Evolutionary conservation across 176 grass and related monocot species (phyloP).

Genomic region (Cenchrus fungigraminus): DNA sequence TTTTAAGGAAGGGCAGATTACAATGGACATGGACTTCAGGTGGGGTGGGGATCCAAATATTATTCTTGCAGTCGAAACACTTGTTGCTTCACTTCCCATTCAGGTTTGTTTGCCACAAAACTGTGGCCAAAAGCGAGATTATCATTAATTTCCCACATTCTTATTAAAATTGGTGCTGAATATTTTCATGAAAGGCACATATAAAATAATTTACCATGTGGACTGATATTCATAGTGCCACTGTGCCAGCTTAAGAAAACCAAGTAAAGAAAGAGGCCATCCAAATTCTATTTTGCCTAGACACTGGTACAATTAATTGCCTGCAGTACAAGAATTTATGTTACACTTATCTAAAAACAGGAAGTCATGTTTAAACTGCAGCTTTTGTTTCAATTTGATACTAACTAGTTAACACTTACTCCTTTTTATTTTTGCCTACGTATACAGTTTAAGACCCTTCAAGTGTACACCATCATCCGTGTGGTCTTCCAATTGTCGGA

Average conservation of each 20-base stretch:
- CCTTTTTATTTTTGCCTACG: conserved; percentile 26
- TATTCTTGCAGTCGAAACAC: conserved; percentile 93
- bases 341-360: background rate
- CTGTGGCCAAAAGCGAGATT: background rate
- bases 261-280: background rate
- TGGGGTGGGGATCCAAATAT: conserved; percentile 96
- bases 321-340: background rate
- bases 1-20: conserved; percentile 85
- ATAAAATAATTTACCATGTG: background rate
- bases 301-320: background rate
- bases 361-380: background rate
- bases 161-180: too few relatives aligned
- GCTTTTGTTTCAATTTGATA: background rate
- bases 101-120: conserved; percentile 53
- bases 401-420: background rate
- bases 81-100: conserved; percentile 97
- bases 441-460: conserved; percentile 88
- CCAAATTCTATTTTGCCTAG: background rate
- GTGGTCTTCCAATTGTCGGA: conserved; percentile 93
- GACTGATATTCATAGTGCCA: background rate
- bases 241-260: background rate
- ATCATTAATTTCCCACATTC: background rate
- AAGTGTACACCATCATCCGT: conserved; percentile 91
- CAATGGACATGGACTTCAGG: conserved; percentile 90
- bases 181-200: background rate